A percentile compares a stretch with the other conserved stretches of the same genome.
Conservation (phyloP, 192 early-diverging fungal genomes). For the Gigaspora rosea region DNA sequence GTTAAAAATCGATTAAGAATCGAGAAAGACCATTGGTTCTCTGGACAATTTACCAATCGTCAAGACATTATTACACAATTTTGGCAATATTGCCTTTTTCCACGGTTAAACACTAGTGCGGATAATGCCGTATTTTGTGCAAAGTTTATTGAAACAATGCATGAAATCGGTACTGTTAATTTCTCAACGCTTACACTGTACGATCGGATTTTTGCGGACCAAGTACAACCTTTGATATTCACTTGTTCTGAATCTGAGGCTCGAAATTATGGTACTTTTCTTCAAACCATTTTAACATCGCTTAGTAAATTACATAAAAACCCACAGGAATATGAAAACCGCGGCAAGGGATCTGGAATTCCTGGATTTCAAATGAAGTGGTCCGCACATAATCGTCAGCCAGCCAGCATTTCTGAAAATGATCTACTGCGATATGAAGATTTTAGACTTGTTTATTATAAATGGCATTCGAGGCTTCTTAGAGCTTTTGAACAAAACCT, state of each 20-base stretch:
- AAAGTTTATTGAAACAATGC: slow-evolving; percentile 72
- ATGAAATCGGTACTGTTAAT: slow-evolving; percentile 65
- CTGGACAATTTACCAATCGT: slow-evolving; percentile 41
- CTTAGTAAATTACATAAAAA: slow-evolving; percentile 62
- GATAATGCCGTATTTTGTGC: slow-evolving; percentile 76
- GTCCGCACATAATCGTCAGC: slow-evolving; percentile 22
- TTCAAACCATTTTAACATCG: slow-evolving; percentile 55
- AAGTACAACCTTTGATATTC: slow-evolving; percentile 36
- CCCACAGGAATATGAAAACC: slow-evolving; percentile 50
- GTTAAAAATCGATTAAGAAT: slow-evolving; percentile 40
- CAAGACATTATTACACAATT: slow-evolving; percentile 47
- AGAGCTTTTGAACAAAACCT: slow-evolving; percentile 45
- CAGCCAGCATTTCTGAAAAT: slow-evolving; percentile 39
- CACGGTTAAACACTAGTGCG: slow-evolving; percentile 63
- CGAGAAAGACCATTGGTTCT: slow-evolving; percentile 57
- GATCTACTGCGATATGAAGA: slow-evolving; percentile 60
- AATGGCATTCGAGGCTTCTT: slow-evolving; percentile 71
- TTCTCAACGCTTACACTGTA: slow-evolving; percentile 73
- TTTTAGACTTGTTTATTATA: slow-evolving; percentile 64
- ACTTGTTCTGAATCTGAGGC: slow-evolving; percentile 75
- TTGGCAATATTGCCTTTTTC: slow-evolving; percentile 74
- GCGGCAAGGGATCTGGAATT: slow-evolving; percentile 56
- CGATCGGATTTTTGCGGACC: slow-evolving; percentile 53
- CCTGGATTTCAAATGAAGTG: slow-evolving; percentile 76
- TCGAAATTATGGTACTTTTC: slow-evolving; percentile 69